Base-by-base conservation (phyloP, 2,329 filamentous ascomycete genomes). In the Cryphonectria japonica region DNA sequence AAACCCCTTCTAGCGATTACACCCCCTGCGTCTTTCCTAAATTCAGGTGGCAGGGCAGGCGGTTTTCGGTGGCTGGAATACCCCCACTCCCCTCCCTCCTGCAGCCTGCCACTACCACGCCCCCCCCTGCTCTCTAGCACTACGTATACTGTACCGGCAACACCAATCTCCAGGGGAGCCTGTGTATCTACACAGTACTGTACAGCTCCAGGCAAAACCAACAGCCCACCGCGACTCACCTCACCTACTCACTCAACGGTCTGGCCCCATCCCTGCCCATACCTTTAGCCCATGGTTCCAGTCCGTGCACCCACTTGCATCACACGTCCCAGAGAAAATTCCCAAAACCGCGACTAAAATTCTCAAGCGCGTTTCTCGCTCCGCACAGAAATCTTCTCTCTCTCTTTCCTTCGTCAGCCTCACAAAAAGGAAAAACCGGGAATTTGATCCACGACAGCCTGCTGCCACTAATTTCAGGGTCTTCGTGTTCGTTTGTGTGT, bases 41-140 rank as follows among this genome's bases (percentile, higher is more conserved):
- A 65, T 65, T 65, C 63, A 65, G 63, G 63, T 65, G 63, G 63
- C 63, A 65, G 63, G 63, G 43, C 43, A 32, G 41, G 43, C 43
- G 43, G n/a, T n/a, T 34, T 65, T 34, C 41, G 63, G 63, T 65
- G 63, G 59, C 59, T 61, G 59, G 59, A 37, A 34, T 19, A 6
- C 26, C 29, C 61, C 39, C 26, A 34, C 34, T 39, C 19, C 16
- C 37, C 22, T n/a, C 43, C 11, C 26, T 65, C 39, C 39, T 50
- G 62, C 62, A 43, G 62, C 41, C 63, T 46, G 37, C 37, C 37
- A 39, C 37, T 39, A 39, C 37, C 37, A 39, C 9, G 37, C 37
- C 11, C 37, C 37, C 37, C 37, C 37, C 37, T 39, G 37, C 9
- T 39, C 37, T 13, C 37, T 39, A 39, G 37, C 34, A 34, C 34